Base-by-base conservation (phyloP, 2,329 filamentous ascomycete genomes). In the Chaetomiaceae sp. region DNA sequence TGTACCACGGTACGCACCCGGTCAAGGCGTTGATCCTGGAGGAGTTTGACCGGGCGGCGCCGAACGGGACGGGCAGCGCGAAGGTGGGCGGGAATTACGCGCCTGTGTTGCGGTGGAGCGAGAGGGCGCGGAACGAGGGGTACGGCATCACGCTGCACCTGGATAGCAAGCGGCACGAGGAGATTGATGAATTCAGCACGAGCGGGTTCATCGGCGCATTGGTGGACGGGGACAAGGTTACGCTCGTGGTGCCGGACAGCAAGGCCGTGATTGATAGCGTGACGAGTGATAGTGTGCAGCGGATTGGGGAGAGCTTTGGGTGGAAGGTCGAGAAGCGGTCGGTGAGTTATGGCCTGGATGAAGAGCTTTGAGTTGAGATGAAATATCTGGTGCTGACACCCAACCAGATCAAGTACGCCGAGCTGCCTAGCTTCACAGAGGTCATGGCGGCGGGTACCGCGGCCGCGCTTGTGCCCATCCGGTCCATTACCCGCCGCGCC, bases 61-160 rank as follows among this genome's bases (percentile, higher is more conserved):
- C 94, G 1, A 83, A 90, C 63, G 92, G 92, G 1, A 95, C 89
- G 0, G 92, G 92, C 0, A 85, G 83, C 57, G 92, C 90, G n/a
- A 97, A 97, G 73, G 80, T 97, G 3, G 92, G 94, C 23, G 94
- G 92, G 13, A 97, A 97, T 73, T 97, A 97, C 67, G 92, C 91
- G 9, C 92, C 92, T 2, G 92, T 97, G 5, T 72, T 97, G 64
- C 79, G 87, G 51, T 90, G 89, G 79, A 95, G 89, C 66, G 90
- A 95, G 63, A 85, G 81, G 65, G 92, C 94, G 1, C 76, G 86
- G 53, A 74, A 76, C 16, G 81, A 89, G 55, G 92, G 92, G 29
- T 97, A 81, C 66, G 91, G 89, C n/a, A 97, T 97, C 65, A 97
- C 92, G 2, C 76, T 97, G 64, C 92, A 97, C 69, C 75, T 97